These are phyloP conservation scores for Ustilago trichophora DNA, from an alignment of 1,284 basidiomycete species.

Conservation along the genomic window DNA sequence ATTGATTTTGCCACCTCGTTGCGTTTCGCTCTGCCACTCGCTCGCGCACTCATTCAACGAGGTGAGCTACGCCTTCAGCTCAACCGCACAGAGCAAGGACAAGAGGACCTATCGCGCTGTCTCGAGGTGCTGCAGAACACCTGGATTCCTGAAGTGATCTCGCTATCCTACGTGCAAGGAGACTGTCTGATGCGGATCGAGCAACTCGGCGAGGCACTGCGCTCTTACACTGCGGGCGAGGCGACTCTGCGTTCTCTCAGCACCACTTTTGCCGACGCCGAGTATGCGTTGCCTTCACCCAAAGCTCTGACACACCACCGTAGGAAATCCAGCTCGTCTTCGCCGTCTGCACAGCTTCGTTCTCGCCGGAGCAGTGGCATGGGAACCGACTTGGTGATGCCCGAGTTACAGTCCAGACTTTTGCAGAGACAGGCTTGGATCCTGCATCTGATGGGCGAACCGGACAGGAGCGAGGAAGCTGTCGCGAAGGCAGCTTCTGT, in stretches of 20 bases:
- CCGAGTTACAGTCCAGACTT: conserved; percentile 45
- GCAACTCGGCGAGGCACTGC: conserved; percentile 40
- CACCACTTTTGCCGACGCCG: conserved; percentile 29
- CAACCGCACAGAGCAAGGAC: conserved; percentile 31
- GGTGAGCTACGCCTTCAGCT: conserved; percentile 50
- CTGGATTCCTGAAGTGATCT: conserved; percentile 40
- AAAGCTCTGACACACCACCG: conserved; percentile 9
- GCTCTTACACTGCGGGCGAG: conserved; percentile 39
- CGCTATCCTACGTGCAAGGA: conserved; percentile 43
- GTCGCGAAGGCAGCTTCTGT: conserved; percentile 42
- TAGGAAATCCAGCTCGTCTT: conserved; percentile 16
- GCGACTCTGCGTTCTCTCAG: conserved; percentile 39
- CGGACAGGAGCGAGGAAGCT: conserved; percentile 25
- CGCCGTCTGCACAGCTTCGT: conserved; percentile 14
- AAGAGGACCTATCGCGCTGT: conserved; percentile 44
- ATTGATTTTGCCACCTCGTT: conserved; percentile 48
- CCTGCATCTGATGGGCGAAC: conserved; percentile 34
- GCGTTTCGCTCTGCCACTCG: conserved; percentile 33
- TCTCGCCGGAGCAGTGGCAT: conserved; percentile 11
- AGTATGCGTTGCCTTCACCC: conserved; percentile 30
- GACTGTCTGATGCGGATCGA: conserved; percentile 46
- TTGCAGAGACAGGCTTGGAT: conserved; percentile 54
- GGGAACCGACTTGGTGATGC: conserved; percentile 30
- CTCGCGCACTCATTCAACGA: conserved; percentile 43
- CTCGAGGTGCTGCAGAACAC: conserved; percentile 41